phyloP scores from a whole-genome alignment of 257 asterid species.

The Solanum acaule region DNA sequence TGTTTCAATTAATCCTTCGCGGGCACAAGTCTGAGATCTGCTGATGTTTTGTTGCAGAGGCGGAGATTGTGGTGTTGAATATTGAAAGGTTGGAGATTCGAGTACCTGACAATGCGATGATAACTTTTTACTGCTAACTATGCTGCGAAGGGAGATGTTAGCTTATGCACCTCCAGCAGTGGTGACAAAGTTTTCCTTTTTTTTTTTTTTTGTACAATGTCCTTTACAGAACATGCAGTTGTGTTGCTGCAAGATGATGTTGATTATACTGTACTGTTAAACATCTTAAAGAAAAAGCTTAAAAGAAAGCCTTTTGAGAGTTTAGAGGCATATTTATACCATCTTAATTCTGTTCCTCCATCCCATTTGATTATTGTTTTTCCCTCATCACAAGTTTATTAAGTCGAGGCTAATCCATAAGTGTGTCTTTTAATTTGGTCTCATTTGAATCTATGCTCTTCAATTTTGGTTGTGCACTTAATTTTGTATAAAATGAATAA shows the following conservation, averaged over 20 bases:
- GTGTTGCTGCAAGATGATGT: not conserved
- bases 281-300: not conserved
- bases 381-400: not conserved
- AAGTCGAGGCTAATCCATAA: no score
- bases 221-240: not conserved
- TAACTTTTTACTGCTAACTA: conserved; percentile 3
- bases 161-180: conserved; percentile 4
- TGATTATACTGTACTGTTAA: not conserved
- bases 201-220: not conserved
- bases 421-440: not conserved
- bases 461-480: no score
- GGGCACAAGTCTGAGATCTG: not conserved
- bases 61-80: conserved; percentile 50
- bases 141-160: not conserved
- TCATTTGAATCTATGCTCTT: no score
- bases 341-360: not conserved
- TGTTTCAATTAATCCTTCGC: not conserved
- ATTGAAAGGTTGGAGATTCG: not conserved
- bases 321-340: not conserved
- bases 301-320: not conserved
- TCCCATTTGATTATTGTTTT: not conserved
- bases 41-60: conserved; percentile 22
- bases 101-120: not conserved
- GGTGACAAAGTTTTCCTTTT: not conserved
- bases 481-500: no score